Conservation (phyloP, 2,329 filamentous ascomycete genomes). For the Dactylellina sp. region DNA sequence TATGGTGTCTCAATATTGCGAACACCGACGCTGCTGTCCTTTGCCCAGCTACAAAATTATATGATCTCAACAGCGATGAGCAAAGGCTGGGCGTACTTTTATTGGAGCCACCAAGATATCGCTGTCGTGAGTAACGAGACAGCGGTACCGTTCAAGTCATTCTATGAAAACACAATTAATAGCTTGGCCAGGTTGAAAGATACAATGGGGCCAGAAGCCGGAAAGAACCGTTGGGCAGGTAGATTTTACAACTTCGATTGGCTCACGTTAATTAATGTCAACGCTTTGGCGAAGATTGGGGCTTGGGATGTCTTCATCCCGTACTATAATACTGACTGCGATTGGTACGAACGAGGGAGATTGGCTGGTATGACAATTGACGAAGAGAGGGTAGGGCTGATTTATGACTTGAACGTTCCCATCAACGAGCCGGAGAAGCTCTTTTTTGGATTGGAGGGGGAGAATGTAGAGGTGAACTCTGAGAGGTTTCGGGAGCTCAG, state of each 20-base stretch:
- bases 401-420: conserved; percentile 61
- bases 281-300: conserved; percentile 67
- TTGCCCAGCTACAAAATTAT: conserved; percentile 71
- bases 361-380: conserved; percentile 61
- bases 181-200: conserved; percentile 60
- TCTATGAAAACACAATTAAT: conserved; percentile 61
- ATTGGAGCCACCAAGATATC: conserved; percentile 71
- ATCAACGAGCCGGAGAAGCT: conserved; percentile 32
- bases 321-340: conserved; percentile 66
- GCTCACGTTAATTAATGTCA: conserved; percentile 70
- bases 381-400: conserved; percentile 58
- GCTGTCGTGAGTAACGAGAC: conserved; percentile 66
- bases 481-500: conserved; percentile 49
- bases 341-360: conserved; percentile 66
- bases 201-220: conserved; percentile 59
- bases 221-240: conserved; percentile 66
- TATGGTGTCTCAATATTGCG: conserved; percentile 69
- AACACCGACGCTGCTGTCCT: conserved; percentile 69
- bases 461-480: conserved; percentile 57
- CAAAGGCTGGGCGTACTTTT: conserved; percentile 67
- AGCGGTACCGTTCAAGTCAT: conserved; percentile 60
- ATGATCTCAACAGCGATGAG: conserved; percentile 67
- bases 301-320: conserved; percentile 71
- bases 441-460: conserved; percentile 46
- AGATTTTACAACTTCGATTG: conserved; percentile 72